phyloP scores from a whole-genome alignment of 169 alveolate genomes.

The Cryptosporidium xiaoi region DNA sequence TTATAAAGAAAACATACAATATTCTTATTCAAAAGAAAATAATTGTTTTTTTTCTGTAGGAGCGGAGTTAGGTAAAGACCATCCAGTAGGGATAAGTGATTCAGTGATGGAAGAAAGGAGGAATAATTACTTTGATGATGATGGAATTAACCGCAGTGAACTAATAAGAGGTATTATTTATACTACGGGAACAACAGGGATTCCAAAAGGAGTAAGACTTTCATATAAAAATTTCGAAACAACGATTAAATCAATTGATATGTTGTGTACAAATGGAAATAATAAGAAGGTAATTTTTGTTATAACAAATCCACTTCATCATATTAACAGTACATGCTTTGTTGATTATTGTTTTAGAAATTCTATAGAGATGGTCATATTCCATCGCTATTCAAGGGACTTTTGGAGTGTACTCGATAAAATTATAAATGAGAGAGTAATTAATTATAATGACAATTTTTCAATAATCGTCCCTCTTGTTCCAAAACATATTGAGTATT shows the following conservation, averaged over 20 bases:
- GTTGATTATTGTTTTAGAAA: constrained; percentile 68
- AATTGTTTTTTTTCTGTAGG: background rate
- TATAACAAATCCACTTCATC: constrained; percentile 79
- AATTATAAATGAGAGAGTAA: background rate
- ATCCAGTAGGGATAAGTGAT: background rate
- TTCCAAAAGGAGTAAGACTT: constrained; percentile 77
- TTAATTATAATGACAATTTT: constrained; percentile 1
- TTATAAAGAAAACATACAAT: background rate
- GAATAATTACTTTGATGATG: background rate
- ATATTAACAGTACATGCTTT: constrained; percentile 76
- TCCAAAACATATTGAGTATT: constrained; percentile 69
- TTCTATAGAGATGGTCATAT: constrained; percentile 28
- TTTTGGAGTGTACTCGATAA: constrained; percentile 28
- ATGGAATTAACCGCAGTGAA: background rate
- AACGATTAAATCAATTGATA: constrained; percentile 9
- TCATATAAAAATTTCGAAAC: constrained; percentile 34
- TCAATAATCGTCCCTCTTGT: constrained; percentile 36
- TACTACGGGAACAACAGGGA: constrained; percentile 79
- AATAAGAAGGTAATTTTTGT: constrained; percentile 37
- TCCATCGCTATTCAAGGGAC: constrained; percentile 30
- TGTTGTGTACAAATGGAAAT: constrained; percentile 1
- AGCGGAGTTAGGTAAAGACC: background rate
- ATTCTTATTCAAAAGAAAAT: background rate
- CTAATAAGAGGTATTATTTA: constrained; percentile 54
- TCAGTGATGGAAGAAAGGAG: background rate